Base-by-base conservation (phyloP, 1,284 basidiomycete genomes). In the Cutaneotrichosporon sp. region DNA sequence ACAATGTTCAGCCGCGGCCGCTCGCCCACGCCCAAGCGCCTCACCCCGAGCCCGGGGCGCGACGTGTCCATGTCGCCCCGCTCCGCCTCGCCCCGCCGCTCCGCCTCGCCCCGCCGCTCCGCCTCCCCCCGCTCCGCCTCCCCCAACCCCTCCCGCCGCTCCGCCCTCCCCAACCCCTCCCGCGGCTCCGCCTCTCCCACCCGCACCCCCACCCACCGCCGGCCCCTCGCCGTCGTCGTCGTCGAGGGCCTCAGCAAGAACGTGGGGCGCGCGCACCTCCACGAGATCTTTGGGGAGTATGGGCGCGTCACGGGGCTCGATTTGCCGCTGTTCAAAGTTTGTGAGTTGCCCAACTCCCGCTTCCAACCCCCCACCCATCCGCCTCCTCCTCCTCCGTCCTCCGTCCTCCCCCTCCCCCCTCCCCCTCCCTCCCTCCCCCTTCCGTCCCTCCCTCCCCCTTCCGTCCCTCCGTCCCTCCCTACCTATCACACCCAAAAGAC, bases 281-380 rank as follows among this genome's bases (percentile, higher is more conserved):
- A 87, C 67, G 87, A 89, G 66, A 88, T 97, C 70, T 97, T 97
- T 77, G 87, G 87, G 16, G 89, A 88, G 74, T 97, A 97, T 76
- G 94, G 94, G 34, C 84, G 87, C 61, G 87, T 97, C 59, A 81
- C 84, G 53, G 92, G 92, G 79, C 81, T 97, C 58, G 92, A 97
- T 80, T 81, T 97, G 24, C 94, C 94, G 1, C 76, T 91, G 58
- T 91, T 87, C 76, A 87, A 84, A 76, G 91, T 91, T 84, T 92
- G 94, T 95, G 77, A 67, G 90, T 83, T n/a, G n/a, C n/a, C n/a
- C n/a, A n/a, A n/a, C n/a, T n/a, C n/a, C n/a, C n/a, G n/a, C n/a
- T n/a, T n/a, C n/a, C n/a, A n/a, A n/a, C n/a, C n/a, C n/a, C n/a
- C n/a, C n/a, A n/a, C n/a, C n/a, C n/a, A n/a, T n/a, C n/a, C n/a